Conservation (phyloP, 768 basidiomycete genomes). For the Suillus weaverae region DNA sequence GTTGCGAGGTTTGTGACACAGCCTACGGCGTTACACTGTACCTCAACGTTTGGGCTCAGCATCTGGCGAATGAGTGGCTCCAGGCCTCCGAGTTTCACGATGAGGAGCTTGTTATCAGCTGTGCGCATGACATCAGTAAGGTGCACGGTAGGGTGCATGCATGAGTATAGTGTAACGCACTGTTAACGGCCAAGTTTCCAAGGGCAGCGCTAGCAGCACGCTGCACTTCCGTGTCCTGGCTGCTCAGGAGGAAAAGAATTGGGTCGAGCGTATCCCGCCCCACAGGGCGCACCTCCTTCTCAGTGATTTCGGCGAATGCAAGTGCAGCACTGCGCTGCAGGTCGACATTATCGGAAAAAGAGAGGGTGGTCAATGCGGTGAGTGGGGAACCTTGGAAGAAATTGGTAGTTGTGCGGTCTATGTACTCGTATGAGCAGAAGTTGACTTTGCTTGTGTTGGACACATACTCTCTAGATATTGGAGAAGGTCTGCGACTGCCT, state of each 20-base stretch:
- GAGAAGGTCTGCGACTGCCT: slow-evolving; percentile 95
- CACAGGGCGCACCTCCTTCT: slow-evolving; percentile 97
- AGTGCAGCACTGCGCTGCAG: slow-evolving; percentile 96
- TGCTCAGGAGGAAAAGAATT: slow-evolving; percentile 93
- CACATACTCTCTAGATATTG: slow-evolving; percentile 94
- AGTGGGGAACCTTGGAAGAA: slow-evolving; percentile 96
- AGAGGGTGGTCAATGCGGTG: slow-evolving; percentile 91
- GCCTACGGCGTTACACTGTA: slow-evolving; percentile 99
- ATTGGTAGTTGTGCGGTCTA: slow-evolving; percentile 97
- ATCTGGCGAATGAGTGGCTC: slow-evolving; percentile 99
- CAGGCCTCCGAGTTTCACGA: slow-evolving; percentile 95
- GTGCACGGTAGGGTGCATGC: slow-evolving; percentile 10
- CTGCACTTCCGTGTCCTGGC: slow-evolving; percentile 98
- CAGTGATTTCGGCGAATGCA: slow-evolving; percentile 98
- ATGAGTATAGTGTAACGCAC: slow-evolving; percentile 51
- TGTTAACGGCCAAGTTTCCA: slow-evolving; percentile 97
- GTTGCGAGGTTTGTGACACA: slow-evolving; percentile 99
- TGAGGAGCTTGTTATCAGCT: slow-evolving; percentile 99
- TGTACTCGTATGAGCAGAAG: slow-evolving; percentile 11
- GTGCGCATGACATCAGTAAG: slow-evolving; percentile 12
- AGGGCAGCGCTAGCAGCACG: slow-evolving; percentile 96
- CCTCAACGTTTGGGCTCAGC: slow-evolving; percentile 98
- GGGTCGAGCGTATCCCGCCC: slow-evolving; percentile 97
- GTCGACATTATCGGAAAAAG: slow-evolving; percentile 99
- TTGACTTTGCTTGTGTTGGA: slow-evolving; percentile 4